These are phyloP conservation scores for Lipomyces orientalis DNA, from an alignment of 805 yeast species.

Conservation along the genomic window DNA sequence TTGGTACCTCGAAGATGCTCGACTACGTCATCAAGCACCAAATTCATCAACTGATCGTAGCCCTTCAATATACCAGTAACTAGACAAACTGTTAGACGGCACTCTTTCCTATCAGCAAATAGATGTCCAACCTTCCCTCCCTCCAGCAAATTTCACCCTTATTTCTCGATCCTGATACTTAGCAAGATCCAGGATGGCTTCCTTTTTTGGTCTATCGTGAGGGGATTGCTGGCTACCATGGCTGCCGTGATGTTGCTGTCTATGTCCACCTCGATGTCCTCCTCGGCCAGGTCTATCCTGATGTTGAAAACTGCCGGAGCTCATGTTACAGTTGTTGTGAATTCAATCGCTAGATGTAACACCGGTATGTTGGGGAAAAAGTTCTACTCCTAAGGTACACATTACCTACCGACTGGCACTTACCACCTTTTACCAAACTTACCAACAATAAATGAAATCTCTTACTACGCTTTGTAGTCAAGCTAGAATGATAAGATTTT, in stretches of 20 bases:
- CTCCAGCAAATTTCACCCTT: slow-evolving; percentile 82
- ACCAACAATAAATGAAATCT: not conserved
- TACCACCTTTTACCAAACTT: not conserved
- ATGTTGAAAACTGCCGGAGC: slow-evolving; percentile 14
- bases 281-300: slow-evolving; percentile 22
- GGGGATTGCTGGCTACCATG: slow-evolving; percentile 26
- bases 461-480: not conserved
- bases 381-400: no score
- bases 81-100: slow-evolving; percentile 20
- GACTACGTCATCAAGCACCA: slow-evolving; percentile 63
- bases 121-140: slow-evolving; percentile 58
- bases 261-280: slow-evolving; percentile 22
- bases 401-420: not conserved
- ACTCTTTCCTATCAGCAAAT: not conserved
- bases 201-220: slow-evolving; percentile 82
- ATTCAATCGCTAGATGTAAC: not conserved
- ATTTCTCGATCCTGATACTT: slow-evolving; percentile 75
- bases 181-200: slow-evolving; percentile 81
- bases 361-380: no score
- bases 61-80: slow-evolving; percentile 85
- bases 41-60: slow-evolving; percentile 93
- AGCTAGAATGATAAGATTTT: not conserved
- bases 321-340: not conserved
- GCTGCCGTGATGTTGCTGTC: slow-evolving; percentile 22
- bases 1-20: slow-evolving; percentile 66